These are phyloP conservation scores for Penicillium sp. DNA, from an alignment of 2,329 filamentous ascomycete genomes.

Conservation along the genomic window DNA sequence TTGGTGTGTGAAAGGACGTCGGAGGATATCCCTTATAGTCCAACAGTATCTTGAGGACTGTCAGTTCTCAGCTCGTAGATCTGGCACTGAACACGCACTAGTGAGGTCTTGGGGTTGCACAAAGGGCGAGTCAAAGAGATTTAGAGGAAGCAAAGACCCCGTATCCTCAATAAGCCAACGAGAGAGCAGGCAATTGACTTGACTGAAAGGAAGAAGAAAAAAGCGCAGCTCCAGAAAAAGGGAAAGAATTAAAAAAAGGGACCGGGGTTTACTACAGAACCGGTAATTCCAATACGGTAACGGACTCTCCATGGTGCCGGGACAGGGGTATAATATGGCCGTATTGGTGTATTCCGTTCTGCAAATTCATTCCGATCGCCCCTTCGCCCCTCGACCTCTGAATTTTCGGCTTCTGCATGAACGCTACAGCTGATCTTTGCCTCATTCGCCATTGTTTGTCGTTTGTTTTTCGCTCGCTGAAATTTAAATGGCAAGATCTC, in stretches of 20 bases:
- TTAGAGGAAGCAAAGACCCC: slow-evolving; percentile 1
- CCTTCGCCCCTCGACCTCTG: not conserved
- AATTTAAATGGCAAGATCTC: not conserved
- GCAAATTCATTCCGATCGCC: not conserved
- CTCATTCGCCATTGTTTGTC: not conserved
- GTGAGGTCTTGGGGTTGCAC: not conserved
- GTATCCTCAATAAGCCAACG: slow-evolving; percentile 6
- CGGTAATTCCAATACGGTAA: slow-evolving; percentile 18
- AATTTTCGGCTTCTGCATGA: slow-evolving; percentile 1
- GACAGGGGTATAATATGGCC: not conserved
- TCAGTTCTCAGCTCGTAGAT: not conserved
- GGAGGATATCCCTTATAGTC: not conserved
- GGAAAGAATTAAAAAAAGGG: slow-evolving; percentile 12
- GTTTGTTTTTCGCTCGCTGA: not conserved
- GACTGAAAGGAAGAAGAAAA: slow-evolving; percentile 6
- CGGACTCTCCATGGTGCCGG: not conserved
- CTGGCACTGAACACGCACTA: not conserved
- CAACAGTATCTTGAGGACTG: not conserved
- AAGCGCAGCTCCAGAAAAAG: slow-evolving; percentile 7
- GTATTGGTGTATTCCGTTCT: not conserved
- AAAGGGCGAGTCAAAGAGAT: slow-evolving; percentile 2
- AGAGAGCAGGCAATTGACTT: slow-evolving; percentile 16
- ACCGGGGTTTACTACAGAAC: slow-evolving; percentile 1
- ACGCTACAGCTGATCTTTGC: slow-evolving; percentile 4
- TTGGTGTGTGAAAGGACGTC: not conserved